Conservation (phyloP, 129 eudicot genomes). For the Flaveria bidentis region DNA sequence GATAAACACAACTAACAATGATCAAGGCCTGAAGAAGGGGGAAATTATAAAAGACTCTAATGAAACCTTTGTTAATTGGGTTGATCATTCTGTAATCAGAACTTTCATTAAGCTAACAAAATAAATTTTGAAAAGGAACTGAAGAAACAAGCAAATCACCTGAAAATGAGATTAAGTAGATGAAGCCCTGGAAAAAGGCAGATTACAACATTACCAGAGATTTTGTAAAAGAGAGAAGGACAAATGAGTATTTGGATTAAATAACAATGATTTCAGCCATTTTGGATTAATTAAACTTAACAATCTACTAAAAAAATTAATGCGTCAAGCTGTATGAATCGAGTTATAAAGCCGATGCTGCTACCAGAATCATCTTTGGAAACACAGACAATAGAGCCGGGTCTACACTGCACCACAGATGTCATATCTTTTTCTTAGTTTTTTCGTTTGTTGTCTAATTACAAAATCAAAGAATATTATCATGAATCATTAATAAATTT, state of each 20-base stretch:
- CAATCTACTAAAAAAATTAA: background rate
- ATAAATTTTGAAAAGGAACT: background rate
- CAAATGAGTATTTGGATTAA: conserved; percentile 17
- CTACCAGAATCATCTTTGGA: too few species aligned
- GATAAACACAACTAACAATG: background rate
- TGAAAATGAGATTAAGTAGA: conserved; percentile 34
- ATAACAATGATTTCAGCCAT: conserved; percentile 9
- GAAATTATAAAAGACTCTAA: background rate
- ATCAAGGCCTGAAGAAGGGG: background rate
- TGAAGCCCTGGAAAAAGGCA: conserved; percentile 40
- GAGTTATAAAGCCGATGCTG: too few species aligned
- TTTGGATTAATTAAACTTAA: background rate
- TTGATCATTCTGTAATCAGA: background rate
- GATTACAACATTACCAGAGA: background rate
- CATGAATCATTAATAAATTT: too few species aligned
- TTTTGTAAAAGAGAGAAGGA: conserved; percentile 6
- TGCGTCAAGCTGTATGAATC: background rate
- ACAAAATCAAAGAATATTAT: too few species aligned
- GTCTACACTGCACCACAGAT: background rate
- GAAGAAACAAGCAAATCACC: conserved; percentile 20
- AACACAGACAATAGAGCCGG: background rate
- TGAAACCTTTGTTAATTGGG: background rate
- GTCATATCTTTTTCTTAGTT: too few species aligned
- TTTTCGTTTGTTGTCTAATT: too few species aligned
- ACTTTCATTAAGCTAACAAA: background rate